Base-by-base conservation (phyloP, 129 eudicot genomes). In the Ambrosia trifida region DNA sequence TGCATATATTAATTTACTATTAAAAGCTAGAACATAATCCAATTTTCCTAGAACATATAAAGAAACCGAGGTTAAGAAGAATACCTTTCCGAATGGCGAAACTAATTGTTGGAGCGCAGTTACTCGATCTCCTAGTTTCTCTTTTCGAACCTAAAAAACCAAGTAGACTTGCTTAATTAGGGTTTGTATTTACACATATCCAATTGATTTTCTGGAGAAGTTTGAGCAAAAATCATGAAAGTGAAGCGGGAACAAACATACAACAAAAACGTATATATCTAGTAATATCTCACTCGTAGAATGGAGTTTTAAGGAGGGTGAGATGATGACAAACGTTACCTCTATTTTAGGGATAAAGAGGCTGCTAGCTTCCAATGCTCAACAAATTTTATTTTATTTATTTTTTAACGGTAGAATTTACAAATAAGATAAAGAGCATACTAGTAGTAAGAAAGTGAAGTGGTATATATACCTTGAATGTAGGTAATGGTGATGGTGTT, bases 71-170 rank as follows among this genome's bases (percentile, higher is more conserved):
- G 11, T 61, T 17, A 33, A 19, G 49, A 40, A 35, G 14, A 45
- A 46, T 82, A 94, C 98, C 98, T 94, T 94, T 76, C 98, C 98
- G 47, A 94, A 94, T 67, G 98, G 98, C 0, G 98, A 94, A 77
- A 94, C 98, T 79, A 94, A 59, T 80, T 94, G 98, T 79, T 94
- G 98, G 80, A 94, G 96, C 1, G 98, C 98, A 67, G 98, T 94
- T 46, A 94, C 80, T 79, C 98, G 80, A 82, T 94, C 98, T 71
- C 98, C 98, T 18, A 94, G 73, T 84, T 94, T 94, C 87, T 89
- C 98, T 85, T 94, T 94, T 49, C 98, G 83, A 53, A 94, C 98
- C 98, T 94, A 74, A 72, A 59, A n/a, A 59, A 53, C n/a, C 51
- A 68, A 69, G 0, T 1, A 60, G n/a, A 40, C 14, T 47, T 75